These are phyloP conservation scores for Botryotinia globosa DNA, from an alignment of 2,329 filamentous ascomycete species.

Conservation along the genomic window DNA sequence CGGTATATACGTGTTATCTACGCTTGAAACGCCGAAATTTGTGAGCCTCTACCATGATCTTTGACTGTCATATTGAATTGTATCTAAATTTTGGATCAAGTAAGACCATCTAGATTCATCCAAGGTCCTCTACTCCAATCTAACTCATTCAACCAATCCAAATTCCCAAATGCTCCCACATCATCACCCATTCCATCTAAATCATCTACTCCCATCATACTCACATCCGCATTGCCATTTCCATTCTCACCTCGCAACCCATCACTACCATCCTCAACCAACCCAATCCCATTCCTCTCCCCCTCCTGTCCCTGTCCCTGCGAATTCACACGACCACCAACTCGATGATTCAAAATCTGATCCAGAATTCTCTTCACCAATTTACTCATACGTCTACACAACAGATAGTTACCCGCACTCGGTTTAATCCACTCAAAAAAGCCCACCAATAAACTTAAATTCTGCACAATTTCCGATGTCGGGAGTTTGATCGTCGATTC, in stretches of 20 bases:
- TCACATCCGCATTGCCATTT: slow-evolving; percentile 6
- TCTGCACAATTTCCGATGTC: slow-evolving; percentile 50
- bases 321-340: neutral
- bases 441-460: slow-evolving; percentile 50
- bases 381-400: slow-evolving; percentile 47
- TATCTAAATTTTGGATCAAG: neutral
- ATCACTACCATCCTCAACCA: neutral
- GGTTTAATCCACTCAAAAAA: slow-evolving; percentile 52
- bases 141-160: slow-evolving; percentile 37
- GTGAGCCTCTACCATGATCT: neutral
- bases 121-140: slow-evolving; percentile 37
- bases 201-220: slow-evolving; percentile 5
- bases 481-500: slow-evolving; percentile 40
- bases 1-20: neutral
- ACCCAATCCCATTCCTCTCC: neutral
- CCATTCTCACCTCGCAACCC: neutral
- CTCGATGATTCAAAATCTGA: slow-evolving; percentile 41
- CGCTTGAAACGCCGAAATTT: neutral
- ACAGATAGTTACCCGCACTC: slow-evolving; percentile 48
- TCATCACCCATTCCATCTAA: slow-evolving; percentile 26
- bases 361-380: slow-evolving; percentile 52
- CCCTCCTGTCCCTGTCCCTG: neutral
- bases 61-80: neutral
- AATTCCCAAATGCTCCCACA: slow-evolving; percentile 31
- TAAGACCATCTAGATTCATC: slow-evolving; percentile 32